These are phyloP conservation scores for Phylloporus arenicola DNA, from an alignment of 768 basidiomycete species.

Conservation along the genomic window DNA sequence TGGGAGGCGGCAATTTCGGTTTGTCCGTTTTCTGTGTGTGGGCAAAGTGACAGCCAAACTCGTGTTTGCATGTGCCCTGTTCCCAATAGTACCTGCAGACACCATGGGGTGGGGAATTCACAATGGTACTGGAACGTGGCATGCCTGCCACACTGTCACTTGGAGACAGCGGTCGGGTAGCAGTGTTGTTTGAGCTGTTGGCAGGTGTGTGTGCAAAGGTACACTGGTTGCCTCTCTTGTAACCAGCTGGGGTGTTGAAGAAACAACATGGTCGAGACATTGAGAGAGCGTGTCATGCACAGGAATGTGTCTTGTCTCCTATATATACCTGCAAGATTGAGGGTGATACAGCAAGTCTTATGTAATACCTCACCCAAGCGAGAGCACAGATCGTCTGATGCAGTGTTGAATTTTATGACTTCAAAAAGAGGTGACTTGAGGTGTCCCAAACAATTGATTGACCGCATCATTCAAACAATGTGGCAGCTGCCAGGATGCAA, in stretches of 20 bases:
- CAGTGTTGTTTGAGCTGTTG: too few relatives aligned
- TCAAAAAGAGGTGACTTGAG: too few relatives aligned
- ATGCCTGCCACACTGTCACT: too few relatives aligned
- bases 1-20: slow-evolving; percentile 1
- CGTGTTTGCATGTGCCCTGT: slow-evolving; percentile 40
- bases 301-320: not conserved
- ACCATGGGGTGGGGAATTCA: slow-evolving; percentile 25
- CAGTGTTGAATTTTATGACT: too few relatives aligned
- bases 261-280: slow-evolving; percentile 36
- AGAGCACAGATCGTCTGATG: too few relatives aligned
- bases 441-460: too few relatives aligned
- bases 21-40: slow-evolving; percentile 28
- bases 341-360: too few relatives aligned
- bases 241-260: slow-evolving; percentile 41
- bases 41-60: slow-evolving; percentile 40
- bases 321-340: not conserved
- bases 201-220: slow-evolving; percentile 25
- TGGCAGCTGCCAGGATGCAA: too few relatives aligned
- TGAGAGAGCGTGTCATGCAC: not conserved
- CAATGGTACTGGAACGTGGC: slow-evolving; percentile 1
- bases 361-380: too few relatives aligned
- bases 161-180: too few relatives aligned
- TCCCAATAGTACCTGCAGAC: slow-evolving; percentile 47
- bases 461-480: too few relatives aligned
- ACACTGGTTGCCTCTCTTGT: slow-evolving; percentile 39